Evolutionary conservation across 176 grass and related monocot genomes (phyloP).

Genomic region (Tillandsia fasciculata): DNA sequence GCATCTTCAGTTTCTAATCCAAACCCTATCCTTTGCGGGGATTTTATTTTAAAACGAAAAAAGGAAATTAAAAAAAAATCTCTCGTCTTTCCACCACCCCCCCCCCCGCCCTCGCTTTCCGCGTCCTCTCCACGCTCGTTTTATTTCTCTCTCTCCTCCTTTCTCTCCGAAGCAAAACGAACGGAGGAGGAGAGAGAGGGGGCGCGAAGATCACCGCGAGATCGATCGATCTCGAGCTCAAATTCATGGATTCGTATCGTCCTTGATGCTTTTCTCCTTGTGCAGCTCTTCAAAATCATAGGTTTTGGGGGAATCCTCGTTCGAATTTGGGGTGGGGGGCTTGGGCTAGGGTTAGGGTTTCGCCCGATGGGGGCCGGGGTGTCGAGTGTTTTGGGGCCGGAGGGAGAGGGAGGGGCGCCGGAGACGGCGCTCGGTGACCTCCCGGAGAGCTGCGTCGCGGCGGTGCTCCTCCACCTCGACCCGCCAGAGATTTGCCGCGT

Average conservation of each 20-base stretch:
- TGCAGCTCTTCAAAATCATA: neutral
- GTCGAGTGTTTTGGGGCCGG: constrained; percentile 53
- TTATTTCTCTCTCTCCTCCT: neutral
- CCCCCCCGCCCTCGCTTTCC: neutral
- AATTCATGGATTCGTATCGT: neutral
- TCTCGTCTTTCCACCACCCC: neutral
- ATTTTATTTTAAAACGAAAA: neutral
- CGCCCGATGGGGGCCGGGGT: constrained; percentile 53
- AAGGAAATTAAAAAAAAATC: neutral
- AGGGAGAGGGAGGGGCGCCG: constrained; percentile 28
- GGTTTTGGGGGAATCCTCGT: neutral
- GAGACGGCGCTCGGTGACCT: constrained; percentile 78
- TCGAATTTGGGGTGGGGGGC: neutral
- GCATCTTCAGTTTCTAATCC: neutral
- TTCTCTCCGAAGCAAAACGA: neutral
- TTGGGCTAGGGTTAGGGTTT: neutral
- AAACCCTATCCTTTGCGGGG: neutral
- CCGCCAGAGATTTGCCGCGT: constrained; percentile 85
- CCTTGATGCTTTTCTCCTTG: neutral
- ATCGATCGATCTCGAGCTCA: neutral
- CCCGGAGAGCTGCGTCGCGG: constrained; percentile 84
- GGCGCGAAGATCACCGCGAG: neutral
- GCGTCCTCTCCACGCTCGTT: neutral
- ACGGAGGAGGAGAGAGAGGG: neutral
- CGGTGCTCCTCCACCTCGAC: constrained; percentile 68